Conservation (phyloP, 2,329 filamentous ascomycete genomes). For the Colletotrichum sublineola region DNA sequence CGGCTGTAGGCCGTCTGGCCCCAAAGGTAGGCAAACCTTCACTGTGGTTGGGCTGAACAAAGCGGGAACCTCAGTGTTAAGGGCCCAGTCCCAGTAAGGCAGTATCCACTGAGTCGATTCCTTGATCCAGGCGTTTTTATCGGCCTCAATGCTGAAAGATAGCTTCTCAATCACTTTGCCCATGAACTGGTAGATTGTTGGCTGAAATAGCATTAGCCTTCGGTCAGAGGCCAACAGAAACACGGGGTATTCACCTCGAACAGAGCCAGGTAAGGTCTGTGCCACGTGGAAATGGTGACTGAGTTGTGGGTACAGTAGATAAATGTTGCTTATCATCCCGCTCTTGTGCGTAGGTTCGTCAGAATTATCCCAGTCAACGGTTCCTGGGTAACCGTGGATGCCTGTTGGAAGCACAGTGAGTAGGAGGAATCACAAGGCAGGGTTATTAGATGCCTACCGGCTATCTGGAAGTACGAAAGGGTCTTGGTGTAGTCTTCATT, state of each 20-base stretch:
- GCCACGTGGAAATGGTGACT: constrained; percentile 74
- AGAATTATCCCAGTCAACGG: neutral
- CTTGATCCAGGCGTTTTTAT: constrained; percentile 42
- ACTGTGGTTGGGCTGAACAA: neutral
- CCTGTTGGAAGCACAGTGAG: neutral
- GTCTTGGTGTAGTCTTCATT: neutral
- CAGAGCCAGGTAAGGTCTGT: constrained; percentile 73
- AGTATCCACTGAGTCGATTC: constrained; percentile 47
- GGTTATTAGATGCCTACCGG: neutral
- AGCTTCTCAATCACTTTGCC: neutral
- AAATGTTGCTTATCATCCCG: neutral
- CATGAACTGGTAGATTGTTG: neutral
- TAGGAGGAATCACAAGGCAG: neutral
- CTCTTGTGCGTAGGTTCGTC: neutral
- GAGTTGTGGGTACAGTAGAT: constrained; percentile 72
- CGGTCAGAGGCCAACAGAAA: neutral
- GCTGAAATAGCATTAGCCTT: neutral
- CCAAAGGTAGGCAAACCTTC: constrained; percentile 19
- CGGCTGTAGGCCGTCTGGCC: constrained; percentile 7
- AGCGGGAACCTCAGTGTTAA: constrained; percentile 18
- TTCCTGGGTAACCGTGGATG: neutral
- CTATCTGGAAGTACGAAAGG: constrained; percentile 1
- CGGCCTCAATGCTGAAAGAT: constrained; percentile 43
- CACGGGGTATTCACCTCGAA: constrained; percentile 59
- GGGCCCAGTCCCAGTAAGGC: constrained; percentile 54